A percentile compares a stretch with the other conserved stretches of the same genome.
phyloP scores from a whole-genome alignment of 805 yeast genomes.

The Vanderwaltozyma tropicalis region DNA sequence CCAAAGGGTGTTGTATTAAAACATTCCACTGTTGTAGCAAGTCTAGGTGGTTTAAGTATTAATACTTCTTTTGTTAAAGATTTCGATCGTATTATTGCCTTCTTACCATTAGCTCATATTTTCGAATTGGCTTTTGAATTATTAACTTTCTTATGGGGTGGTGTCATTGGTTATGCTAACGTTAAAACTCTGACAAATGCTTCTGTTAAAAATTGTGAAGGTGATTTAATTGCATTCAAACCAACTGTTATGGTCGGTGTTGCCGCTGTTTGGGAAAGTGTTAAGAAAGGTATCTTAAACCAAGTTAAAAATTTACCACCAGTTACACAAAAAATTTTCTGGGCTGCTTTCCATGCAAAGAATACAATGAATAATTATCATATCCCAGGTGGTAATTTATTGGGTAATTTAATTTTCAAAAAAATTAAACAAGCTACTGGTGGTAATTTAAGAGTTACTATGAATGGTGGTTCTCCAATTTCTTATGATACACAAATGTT shows the following conservation, averaged over 20 bases:
- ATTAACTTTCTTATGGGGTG: slow-evolving; percentile 78
- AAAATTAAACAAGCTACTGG: slow-evolving; percentile 92
- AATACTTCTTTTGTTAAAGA: slow-evolving; percentile 47
- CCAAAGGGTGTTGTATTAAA: slow-evolving; percentile 69
- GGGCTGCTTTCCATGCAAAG: slow-evolving; percentile 80
- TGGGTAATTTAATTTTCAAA: slow-evolving; percentile 70
- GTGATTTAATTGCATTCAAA: slow-evolving; percentile 77
- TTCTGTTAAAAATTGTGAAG: slow-evolving; percentile 73
- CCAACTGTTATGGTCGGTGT: slow-evolving; percentile 97
- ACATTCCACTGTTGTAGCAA: slow-evolving; percentile 63
- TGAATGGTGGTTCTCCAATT: slow-evolving; percentile 92
- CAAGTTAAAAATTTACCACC: slow-evolving; percentile 62
- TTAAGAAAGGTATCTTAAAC: slow-evolving; percentile 79
- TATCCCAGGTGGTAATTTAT: slow-evolving; percentile 56
- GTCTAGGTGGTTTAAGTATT: slow-evolving; percentile 70
- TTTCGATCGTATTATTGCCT: slow-evolving; percentile 69
- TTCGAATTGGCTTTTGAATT: slow-evolving; percentile 87
- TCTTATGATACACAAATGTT: slow-evolving; percentile 79
- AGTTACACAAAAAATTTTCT: slow-evolving; percentile 68
- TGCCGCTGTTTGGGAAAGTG: slow-evolving; percentile 96
- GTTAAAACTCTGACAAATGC: slow-evolving; percentile 83
- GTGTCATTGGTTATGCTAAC: slow-evolving; percentile 75
- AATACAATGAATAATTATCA: slow-evolving; percentile 46
- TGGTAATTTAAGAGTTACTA: slow-evolving; percentile 59
- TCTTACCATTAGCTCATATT: slow-evolving; percentile 92